Conservation (phyloP, 345 rosid genomes). For the Eucalyptus curtisii region DNA sequence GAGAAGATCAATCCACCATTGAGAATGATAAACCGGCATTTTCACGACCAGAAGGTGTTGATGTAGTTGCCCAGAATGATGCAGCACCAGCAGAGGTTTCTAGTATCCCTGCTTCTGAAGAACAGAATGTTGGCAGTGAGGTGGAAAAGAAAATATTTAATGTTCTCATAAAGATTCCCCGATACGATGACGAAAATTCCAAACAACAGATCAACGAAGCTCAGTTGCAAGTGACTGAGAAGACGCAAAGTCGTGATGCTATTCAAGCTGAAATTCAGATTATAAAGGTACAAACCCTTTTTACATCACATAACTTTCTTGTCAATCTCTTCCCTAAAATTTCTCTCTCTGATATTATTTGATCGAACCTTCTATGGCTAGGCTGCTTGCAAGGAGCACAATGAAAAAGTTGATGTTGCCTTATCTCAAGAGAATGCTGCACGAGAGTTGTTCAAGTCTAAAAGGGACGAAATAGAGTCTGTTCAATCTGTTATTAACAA, state of each 20-base stretch:
- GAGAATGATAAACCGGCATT: not conserved
- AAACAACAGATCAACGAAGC: conserved; percentile 43
- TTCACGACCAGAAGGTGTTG: conserved; percentile 3
- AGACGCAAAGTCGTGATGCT: conserved; percentile 51
- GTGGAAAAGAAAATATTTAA: conserved; percentile 40
- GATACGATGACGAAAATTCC: conserved; percentile 39
- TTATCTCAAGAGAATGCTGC: conserved; percentile 48
- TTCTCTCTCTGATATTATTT: not conserved
- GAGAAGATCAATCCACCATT: not conserved
- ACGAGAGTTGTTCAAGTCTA: conserved; percentile 37
- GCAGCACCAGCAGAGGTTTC: conserved; percentile 12
- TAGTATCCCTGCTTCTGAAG: conserved; percentile 19
- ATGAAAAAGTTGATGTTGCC: conserved; percentile 27
- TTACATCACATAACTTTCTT: not conserved
- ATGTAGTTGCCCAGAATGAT: conserved; percentile 3
- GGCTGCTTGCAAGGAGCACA: conserved; percentile 32
- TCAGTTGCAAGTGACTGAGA: conserved; percentile 43
- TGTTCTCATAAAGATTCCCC: conserved; percentile 50
- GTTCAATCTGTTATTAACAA: conserved; percentile 36
- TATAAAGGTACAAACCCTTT: conserved; percentile 23
- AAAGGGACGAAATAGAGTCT: conserved; percentile 61
- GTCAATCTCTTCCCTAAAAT: not conserved
- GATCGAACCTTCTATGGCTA: conserved; percentile 10
- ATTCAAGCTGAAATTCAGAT: conserved; percentile 36
- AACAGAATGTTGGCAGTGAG: conserved; percentile 13